Evolutionary conservation across 805 yeast genomes (phyloP).

Genomic region (Wickerhamomyces ciferrii): DNA sequence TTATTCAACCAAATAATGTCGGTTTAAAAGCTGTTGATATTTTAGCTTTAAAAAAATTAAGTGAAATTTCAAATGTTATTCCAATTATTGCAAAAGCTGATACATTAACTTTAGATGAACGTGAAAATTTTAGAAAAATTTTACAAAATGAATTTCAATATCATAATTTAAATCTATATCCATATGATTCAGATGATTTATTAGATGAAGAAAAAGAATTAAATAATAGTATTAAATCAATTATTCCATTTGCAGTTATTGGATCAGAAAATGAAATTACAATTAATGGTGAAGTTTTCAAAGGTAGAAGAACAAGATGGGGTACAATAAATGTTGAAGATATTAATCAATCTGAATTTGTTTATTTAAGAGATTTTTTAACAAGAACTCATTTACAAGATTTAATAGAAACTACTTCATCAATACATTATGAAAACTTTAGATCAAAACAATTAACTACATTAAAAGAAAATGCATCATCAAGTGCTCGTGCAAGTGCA

Average conservation of each 20-base stretch:
- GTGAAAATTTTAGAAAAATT: constrained; percentile 68
- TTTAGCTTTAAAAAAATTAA: constrained; percentile 72
- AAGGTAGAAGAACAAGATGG: constrained; percentile 93
- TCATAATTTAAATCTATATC: constrained; percentile 76
- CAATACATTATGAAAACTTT: constrained; percentile 86
- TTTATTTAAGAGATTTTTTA: constrained; percentile 86
- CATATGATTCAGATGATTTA: constrained; percentile 67
- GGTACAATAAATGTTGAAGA: constrained; percentile 92
- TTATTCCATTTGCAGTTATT: constrained; percentile 90
- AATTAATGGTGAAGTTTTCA: constrained; percentile 71
- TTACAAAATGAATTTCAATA: constrained; percentile 72
- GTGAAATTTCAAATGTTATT: constrained; percentile 89
- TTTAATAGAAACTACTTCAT: constrained; percentile 86
- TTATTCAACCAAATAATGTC: constrained; percentile 82
- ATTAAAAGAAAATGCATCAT: constrained; percentile 78
- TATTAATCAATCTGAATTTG: constrained; percentile 92
- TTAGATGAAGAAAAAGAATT: constrained; percentile 69
- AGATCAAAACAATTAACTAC: constrained; percentile 92
- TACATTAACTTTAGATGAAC: constrained; percentile 80
- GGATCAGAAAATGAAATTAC: constrained; percentile 81
- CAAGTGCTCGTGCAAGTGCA: constrained; percentile 29
- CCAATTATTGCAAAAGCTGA: constrained; percentile 96
- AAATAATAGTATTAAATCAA: constrained; percentile 66
- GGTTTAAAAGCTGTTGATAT: constrained; percentile 84
- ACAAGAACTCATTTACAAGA: constrained; percentile 95